phyloP scores from a whole-genome alignment of 371 early-diverging fungal genomes.

The Basidiobolus meristosporus region DNA sequence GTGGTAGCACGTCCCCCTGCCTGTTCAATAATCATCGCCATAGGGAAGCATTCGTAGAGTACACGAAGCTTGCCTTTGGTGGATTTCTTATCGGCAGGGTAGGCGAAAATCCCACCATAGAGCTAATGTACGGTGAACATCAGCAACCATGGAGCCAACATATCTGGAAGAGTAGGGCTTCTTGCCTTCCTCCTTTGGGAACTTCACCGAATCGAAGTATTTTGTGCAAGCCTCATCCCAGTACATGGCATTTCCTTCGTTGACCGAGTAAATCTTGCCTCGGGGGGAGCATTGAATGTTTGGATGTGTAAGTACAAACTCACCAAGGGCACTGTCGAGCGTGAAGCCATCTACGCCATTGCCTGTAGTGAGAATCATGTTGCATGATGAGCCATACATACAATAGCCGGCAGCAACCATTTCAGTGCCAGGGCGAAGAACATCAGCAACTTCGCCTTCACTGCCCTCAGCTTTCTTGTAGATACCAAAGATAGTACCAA shows the following conservation, averaged over 20 bases:
- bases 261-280: constrained; percentile 94
- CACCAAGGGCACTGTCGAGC: constrained; percentile 89
- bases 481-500: constrained; percentile 97
- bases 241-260: constrained; percentile 90
- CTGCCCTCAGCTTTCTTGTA: too few relatives aligned
- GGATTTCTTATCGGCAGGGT: constrained; percentile 73
- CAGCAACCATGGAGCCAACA: constrained; percentile 97
- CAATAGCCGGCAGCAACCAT: constrained; percentile 92
- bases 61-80: constrained; percentile 86
- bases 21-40: constrained; percentile 86
- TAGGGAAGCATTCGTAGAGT: constrained; percentile 96
- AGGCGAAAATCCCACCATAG: constrained; percentile 81
- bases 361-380: constrained; percentile 69
- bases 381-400: constrained; percentile 88
- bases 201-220: constrained; percentile 77
- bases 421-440: constrained; percentile 76
- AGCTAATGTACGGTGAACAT: constrained; percentile 94
- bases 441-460: constrained; percentile 28
- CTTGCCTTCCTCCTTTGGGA: constrained; percentile 46
- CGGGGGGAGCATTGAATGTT: constrained; percentile 50
- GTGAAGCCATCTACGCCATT: constrained; percentile 90
- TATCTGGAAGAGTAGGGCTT: constrained; percentile 91
- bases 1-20: constrained; percentile 89
- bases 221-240: constrained; percentile 77
- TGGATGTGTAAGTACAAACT: constrained; percentile 90